These are phyloP conservation scores for Mycena epipterygia DNA, from an alignment of 768 basidiomycete species.

Conservation along the genomic window DNA sequence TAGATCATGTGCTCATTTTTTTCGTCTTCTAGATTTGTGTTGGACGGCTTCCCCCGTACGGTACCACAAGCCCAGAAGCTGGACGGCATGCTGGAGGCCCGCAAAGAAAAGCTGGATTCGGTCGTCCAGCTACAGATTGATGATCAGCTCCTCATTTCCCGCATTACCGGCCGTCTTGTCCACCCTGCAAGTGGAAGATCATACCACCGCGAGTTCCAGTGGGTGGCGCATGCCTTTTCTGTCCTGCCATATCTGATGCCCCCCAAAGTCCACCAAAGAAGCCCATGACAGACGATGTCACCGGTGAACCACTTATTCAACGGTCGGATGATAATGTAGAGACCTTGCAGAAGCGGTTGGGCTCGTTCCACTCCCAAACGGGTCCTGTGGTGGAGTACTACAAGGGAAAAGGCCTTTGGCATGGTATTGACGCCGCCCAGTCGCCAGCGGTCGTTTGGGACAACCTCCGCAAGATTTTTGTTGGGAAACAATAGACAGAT, in stretches of 20 bases:
- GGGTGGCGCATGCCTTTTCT: conserved; percentile 47
- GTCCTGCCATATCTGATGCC: conserved; percentile 20
- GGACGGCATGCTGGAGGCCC: conserved; percentile 86
- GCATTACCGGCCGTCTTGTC: conserved; percentile 96
- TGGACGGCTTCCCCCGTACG: conserved; percentile 99
- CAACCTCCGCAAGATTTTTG: conserved; percentile 76
- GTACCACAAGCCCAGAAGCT: conserved; percentile 97
- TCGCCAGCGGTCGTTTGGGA: conserved; percentile 95
- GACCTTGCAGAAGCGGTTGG: conserved; percentile 90
- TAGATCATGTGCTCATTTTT: conserved; percentile 1
- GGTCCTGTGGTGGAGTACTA: conserved; percentile 98
- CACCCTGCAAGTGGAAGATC: conserved; percentile 91
- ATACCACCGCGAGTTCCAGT: conserved; percentile 98
- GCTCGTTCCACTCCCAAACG: conserved; percentile 93
- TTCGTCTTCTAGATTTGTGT: conserved; percentile 80
- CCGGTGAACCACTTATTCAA: conserved; percentile 96
- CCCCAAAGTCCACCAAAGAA: conserved; percentile 93
- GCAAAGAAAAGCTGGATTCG: conserved; percentile 92
- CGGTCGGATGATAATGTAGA: conserved; percentile 99
- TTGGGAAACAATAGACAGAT: conserved; percentile 57
- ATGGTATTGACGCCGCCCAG: conserved; percentile 93
- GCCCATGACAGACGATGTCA: conserved; percentile 91
- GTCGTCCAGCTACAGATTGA: conserved; percentile 94
- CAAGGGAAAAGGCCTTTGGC: conserved; percentile 91
- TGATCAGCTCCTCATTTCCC: conserved; percentile 95